Percentiles rank a stretch among this genome's conserved stretches.
Evolutionary conservation across 2,329 filamentous ascomycete genomes (phyloP).

Genomic region (Zopfia rhizophila): DNA sequence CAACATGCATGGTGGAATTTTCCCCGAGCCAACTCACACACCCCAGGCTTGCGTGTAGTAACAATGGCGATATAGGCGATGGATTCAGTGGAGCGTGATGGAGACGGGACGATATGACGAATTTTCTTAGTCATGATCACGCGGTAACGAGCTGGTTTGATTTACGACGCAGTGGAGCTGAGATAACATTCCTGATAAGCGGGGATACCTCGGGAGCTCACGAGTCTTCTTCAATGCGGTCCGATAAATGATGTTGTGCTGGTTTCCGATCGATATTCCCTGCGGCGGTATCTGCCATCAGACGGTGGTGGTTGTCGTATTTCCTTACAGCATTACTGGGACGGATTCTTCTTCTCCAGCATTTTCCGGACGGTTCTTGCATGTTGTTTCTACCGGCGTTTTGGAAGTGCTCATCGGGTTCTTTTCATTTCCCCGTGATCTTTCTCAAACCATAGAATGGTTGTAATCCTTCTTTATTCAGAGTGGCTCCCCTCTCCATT

Average conservation of each 20-base stretch:
- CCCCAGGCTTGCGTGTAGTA: constrained; percentile 54
- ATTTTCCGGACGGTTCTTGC: constrained; percentile 47
- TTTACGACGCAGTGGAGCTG: constrained; percentile 47
- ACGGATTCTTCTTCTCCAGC: constrained; percentile 42
- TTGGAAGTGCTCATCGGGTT: constrained; percentile 23
- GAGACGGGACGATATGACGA: constrained; percentile 39
- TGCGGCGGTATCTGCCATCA: constrained; percentile 20
- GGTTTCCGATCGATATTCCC: constrained; percentile 32
- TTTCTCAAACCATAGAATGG: constrained; percentile 40
- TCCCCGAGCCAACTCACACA: constrained; percentile 56
- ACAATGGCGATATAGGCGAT: constrained; percentile 3
- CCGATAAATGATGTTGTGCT: constrained; percentile 40
- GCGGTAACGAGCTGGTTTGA: constrained; percentile 46
- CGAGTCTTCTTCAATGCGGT: constrained; percentile 42
- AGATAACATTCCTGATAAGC: constrained; percentile 28
- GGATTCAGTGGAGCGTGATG: constrained; percentile 8
- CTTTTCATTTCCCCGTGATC: constrained; percentile 30
- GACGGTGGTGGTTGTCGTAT: constrained; percentile 22
- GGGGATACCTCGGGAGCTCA: constrained; percentile 42
- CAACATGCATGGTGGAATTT: constrained; percentile 54
- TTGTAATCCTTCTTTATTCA: constrained; percentile 41
- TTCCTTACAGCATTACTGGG: constrained; percentile 38
- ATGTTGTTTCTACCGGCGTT: constrained; percentile 44
- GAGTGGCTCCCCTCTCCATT: constrained; percentile 42
- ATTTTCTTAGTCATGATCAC: constrained; percentile 48